Conservation (phyloP, 2,329 filamentous ascomycete species). For the Alternaria longipes region DNA sequence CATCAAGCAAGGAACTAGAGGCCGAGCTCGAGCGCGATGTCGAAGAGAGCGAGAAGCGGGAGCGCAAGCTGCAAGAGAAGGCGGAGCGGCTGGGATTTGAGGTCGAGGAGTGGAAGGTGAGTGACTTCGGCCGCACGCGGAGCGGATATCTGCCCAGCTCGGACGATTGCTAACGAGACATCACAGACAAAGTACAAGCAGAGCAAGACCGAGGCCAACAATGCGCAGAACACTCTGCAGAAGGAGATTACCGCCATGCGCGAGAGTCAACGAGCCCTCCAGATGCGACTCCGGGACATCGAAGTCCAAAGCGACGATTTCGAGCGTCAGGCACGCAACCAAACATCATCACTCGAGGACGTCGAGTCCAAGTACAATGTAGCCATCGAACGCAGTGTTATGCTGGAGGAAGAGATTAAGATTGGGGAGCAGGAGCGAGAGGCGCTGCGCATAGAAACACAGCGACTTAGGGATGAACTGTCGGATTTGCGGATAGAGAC, state of each 20-base stretch:
- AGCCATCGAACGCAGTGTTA: constrained; percentile 87
- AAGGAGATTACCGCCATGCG: constrained; percentile 95
- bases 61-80: constrained; percentile 85
- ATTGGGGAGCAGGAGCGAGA: constrained; percentile 92
- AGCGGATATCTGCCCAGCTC: not conserved
- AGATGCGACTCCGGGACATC: constrained; percentile 87
- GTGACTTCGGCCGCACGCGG: constrained; percentile 33
- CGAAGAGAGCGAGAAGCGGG: constrained; percentile 92
- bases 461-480: constrained; percentile 88
- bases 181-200: constrained; percentile 91
- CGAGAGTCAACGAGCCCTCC: constrained; percentile 81
- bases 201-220: constrained; percentile 85
- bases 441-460: constrained; percentile 84
- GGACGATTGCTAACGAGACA: constrained; percentile 10
- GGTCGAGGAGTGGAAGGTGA: constrained; percentile 97
- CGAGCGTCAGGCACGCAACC: constrained; percentile 94
- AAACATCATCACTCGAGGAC: constrained; percentile 93
- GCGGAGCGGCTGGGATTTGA: constrained; percentile 85
- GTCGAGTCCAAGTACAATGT: constrained; percentile 97
- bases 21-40: constrained; percentile 95
- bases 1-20: constrained; percentile 93
- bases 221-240: constrained; percentile 84
- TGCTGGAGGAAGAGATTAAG: constrained; percentile 95
- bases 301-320: constrained; percentile 99
- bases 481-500: constrained; percentile 93